phyloP scores from a whole-genome alignment of 208 protist genomes.

The Wallacemonas sp. region DNA sequence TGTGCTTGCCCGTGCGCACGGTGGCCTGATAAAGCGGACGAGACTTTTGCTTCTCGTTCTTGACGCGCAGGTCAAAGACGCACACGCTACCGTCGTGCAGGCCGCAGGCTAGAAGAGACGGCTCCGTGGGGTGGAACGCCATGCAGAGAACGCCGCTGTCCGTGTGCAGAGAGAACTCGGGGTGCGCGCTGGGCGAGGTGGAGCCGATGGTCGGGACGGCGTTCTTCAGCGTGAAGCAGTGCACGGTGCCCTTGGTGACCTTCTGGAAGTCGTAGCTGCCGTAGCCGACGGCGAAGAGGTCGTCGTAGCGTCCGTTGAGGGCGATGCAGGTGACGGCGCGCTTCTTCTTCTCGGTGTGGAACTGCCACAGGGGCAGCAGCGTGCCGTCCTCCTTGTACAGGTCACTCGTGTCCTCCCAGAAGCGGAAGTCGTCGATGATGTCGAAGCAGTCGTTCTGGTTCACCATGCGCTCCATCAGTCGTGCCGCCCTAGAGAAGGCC shows the following conservation, averaged over 20 bases:
- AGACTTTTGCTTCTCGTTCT: constrained; percentile 45
- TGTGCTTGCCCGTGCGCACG: constrained; percentile 96
- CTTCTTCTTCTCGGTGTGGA: constrained; percentile 88
- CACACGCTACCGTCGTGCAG: constrained; percentile 96
- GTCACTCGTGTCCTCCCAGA: constrained; percentile 96
- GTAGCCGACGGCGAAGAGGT: constrained; percentile 97
- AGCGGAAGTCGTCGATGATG: constrained; percentile 97
- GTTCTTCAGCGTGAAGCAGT: constrained; percentile 98
- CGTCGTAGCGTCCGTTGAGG: constrained; percentile 94
- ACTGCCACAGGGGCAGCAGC: constrained; percentile 96
- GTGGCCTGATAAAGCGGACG: constrained; percentile 92
- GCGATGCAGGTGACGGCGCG: constrained; percentile 93
- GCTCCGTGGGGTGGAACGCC: constrained; percentile 93
- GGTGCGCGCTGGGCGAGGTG: constrained; percentile 65
- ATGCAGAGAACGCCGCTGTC: constrained; percentile 96
- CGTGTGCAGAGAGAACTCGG: constrained; percentile 92
- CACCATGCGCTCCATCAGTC: constrained; percentile 97
- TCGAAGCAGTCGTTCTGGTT: constrained; percentile 97
- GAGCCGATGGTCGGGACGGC: constrained; percentile 72
- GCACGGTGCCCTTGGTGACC: constrained; percentile 91
- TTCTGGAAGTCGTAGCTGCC: constrained; percentile 98
- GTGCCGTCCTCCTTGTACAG: constrained; percentile 93
- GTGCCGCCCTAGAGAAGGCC: constrained; percentile 64
- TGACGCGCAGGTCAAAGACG: constrained; percentile 93
- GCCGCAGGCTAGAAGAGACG: constrained; percentile 93